These are phyloP conservation scores for Firmiana major DNA, from an alignment of 345 rosid species.

Conservation along the genomic window DNA sequence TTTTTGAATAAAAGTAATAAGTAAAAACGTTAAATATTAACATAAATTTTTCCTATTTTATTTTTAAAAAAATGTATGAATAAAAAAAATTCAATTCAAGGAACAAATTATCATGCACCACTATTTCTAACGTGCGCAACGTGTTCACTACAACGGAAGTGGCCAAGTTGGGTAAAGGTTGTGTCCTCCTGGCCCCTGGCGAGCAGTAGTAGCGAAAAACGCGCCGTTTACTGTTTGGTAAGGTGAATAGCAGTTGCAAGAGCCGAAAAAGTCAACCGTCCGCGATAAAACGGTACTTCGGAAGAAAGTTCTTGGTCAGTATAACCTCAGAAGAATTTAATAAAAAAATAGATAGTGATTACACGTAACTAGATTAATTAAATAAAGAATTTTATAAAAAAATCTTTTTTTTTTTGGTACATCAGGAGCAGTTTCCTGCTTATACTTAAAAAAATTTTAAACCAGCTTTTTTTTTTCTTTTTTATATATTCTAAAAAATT, in stretches of 20 bases:
- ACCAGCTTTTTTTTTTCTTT: neutral
- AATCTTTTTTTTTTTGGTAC: too few species aligned
- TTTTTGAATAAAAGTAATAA: too few species aligned
- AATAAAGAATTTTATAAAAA: neutral
- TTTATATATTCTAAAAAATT: neutral
- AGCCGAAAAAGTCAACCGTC: constrained; percentile 10
- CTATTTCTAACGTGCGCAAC: neutral
- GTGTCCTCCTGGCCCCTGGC: too few species aligned
- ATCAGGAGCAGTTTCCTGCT: too few species aligned
- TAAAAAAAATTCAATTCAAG: too few species aligned
- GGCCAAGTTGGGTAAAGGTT: neutral
- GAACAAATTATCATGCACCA: neutral
- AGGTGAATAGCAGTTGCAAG: neutral
- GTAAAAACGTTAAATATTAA: too few species aligned
- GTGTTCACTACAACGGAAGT: neutral
- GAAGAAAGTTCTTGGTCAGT: too few species aligned
- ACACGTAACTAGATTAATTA: neutral
- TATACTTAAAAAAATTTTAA: neutral
- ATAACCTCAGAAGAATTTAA: too few species aligned
- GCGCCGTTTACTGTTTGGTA: neutral
- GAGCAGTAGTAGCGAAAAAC: too few species aligned
- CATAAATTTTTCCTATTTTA: neutral
- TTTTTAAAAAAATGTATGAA: too few species aligned
- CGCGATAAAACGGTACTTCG: constrained; percentile 9
- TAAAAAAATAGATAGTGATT: too few species aligned